Base-by-base conservation (phyloP, 345 rosid genomes). In the Populus davidiana region DNA sequence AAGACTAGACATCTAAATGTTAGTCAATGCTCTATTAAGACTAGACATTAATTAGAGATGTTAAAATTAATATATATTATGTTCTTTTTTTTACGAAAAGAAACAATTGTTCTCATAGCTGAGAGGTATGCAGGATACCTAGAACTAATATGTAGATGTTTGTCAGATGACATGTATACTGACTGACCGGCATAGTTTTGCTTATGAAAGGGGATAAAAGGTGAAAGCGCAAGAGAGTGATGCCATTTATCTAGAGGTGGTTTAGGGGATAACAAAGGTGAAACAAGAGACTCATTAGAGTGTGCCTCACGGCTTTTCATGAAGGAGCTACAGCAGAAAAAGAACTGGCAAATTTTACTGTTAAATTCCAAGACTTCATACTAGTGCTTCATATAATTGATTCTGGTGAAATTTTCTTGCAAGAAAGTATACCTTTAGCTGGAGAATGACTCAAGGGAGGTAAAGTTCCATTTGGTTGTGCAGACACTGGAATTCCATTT, bases 401-500 rank as follows among this genome's bases (percentile, higher is more conserved):
- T 43, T 59, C 69, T 52, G 39, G 49, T 5, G 16, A 76, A 52
- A 23, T 49, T 29, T 68, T 29, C 43, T 49, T 59, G 74, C 44
- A 67, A 59, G n/a, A 41, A 62, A 61, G 43, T 12, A 50, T 36
- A 91, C 97, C 93, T 80, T 83, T 81, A 66, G 81, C 64, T n/a
- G 87, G 91, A 67, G 82, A 70, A 81, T 74, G 76, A 73, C 35
- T 75, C 41, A 69, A 20, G 27, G 86, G 86, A 76, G 90, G 85
- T 29, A 79, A 84, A 44, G 86, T 82, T 75, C 79, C 79, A 77
- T 80, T 71, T 25, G 86, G 77, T 5, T 97, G 96, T 76, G 90
- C 83, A 59, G 90, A 83, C 84, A 78, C 82, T 3, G 99, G 98
- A 78, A 72, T 83, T 77, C 80, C 81, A 69, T 52, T 80, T 21